These are phyloP conservation scores for Candida ponderosae DNA, from an alignment of 805 yeast genomes.

Conservation along the genomic window DNA sequence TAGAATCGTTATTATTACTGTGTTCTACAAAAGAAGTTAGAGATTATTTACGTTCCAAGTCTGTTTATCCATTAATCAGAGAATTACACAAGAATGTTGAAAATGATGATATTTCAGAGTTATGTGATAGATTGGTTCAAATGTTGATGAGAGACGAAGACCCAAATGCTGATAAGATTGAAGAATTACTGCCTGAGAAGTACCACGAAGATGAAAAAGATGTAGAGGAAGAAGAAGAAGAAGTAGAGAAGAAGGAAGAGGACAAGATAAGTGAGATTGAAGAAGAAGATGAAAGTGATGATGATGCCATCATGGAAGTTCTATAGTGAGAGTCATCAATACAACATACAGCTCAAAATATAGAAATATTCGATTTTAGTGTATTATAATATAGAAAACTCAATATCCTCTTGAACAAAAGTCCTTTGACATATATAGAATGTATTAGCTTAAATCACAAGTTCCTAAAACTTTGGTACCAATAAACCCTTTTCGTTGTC, in stretches of 20 bases:
- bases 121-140: conserved; percentile 81
- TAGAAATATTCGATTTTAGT: too few relatives aligned
- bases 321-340: conserved; percentile 10
- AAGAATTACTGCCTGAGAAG: conserved; percentile 36
- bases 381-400: neutral
- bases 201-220: conserved; percentile 42
- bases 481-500: conserved; percentile 32
- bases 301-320: conserved; percentile 27
- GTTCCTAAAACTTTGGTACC: conserved; percentile 14
- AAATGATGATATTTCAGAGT: conserved; percentile 46
- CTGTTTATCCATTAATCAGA: conserved; percentile 80
- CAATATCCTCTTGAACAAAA: neutral
- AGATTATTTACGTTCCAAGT: conserved; percentile 68
- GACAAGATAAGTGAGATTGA: conserved; percentile 12
- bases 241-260: conserved; percentile 9
- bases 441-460: too few relatives aligned
- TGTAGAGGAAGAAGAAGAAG: conserved; percentile 18
- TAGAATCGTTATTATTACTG: conserved; percentile 73
- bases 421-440: too few relatives aligned
- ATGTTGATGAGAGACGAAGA: conserved; percentile 89
- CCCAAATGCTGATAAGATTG: conserved; percentile 33
- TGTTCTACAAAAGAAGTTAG: conserved; percentile 71
- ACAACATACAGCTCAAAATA: too few relatives aligned
- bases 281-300: conserved; percentile 15
- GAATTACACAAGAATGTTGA: conserved; percentile 65